Evolutionary conservation across 306 rosid genomes (phyloP), one percentile per base, ranked within the genome.

Genomic region (Vigna reflexopilosa): DNA sequence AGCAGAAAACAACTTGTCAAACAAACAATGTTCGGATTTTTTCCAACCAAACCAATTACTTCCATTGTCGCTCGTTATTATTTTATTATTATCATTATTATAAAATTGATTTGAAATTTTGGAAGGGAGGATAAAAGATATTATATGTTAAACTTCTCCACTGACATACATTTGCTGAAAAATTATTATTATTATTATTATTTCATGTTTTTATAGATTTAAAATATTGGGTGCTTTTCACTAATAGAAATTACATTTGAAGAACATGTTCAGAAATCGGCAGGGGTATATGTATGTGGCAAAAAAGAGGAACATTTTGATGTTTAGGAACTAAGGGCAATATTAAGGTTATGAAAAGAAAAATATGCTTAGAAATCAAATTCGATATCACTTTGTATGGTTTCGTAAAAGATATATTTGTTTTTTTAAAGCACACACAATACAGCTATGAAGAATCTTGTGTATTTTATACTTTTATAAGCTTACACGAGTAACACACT

Each of bases 401-500:
- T 32, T 62, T 16, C 8, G 20, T 62, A 32, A 62, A 62, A 62
- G 2, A 62, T 34, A 15, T 13, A 14, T 30, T 7, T 61, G 16
- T 62, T 11, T n/a, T n/a, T 34, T 36, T 17, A 42, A 42, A 38
- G 32, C 50, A 40, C 49, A 40, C 19, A 40, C n/a, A 38, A 40
- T 65, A 19, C 50, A 38, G 50, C 70, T 9, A 36, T 6, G 16
- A 64, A 64, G 70, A 65, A 38, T 65, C 70, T 65, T 40, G n/a
- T 1, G 24, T 19, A 9, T 64, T 64, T 9, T 63, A 32, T 62
- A 32, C 12, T n/a, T 16, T 34, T 36, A 64, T 34, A 2, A 32
- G 10, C 14, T 4, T 5, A 34, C 47, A 32, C 9, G 69, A 36
- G 20, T 16, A 9, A 36, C 48, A 57, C 0, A 57, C 16, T 57